Conservation (phyloP, 2,329 filamentous ascomycete genomes). For the Microcyclosporella mali region DNA sequence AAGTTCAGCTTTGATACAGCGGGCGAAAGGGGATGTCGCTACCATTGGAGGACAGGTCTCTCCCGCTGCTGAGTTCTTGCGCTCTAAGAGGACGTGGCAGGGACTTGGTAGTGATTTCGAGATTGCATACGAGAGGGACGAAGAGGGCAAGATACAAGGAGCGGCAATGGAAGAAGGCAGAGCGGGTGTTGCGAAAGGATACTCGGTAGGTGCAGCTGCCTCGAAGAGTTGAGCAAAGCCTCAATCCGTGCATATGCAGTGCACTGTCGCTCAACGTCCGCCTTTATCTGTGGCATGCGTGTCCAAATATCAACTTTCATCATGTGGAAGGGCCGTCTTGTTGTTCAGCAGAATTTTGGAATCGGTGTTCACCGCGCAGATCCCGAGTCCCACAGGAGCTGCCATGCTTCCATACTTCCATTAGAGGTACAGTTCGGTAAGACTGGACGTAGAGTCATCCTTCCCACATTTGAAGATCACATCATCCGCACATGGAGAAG, state of each 20-base stretch:
- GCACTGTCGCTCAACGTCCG: neutral
- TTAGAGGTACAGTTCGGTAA: no score
- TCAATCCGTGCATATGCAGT: neutral
- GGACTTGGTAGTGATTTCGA: constrained; percentile 83
- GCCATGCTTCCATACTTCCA: no score
- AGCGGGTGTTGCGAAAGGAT: constrained; percentile 82
- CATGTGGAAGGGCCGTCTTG: no score
- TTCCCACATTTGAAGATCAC: no score
- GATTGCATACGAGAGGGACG: constrained; percentile 53
- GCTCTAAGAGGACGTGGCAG: constrained; percentile 80
- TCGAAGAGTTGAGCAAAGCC: constrained; percentile 2
- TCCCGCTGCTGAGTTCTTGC: constrained; percentile 81
- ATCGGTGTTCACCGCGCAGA: no score
- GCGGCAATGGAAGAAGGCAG: constrained; percentile 77
- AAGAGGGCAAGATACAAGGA: constrained; percentile 45
- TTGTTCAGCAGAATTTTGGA: no score
- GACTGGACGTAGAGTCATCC: no score
- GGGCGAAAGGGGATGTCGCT: constrained; percentile 64
- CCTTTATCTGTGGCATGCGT: neutral
- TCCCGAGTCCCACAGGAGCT: no score
- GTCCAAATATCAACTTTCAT: no score
- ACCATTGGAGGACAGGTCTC: constrained; percentile 81
- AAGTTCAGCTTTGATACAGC: constrained; percentile 54
- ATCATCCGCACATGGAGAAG: no score
- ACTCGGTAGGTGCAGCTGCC: constrained; percentile 61